Evolutionary conservation across 805 yeast species (phyloP).

Genomic region (Nadsonia fulvescens): DNA sequence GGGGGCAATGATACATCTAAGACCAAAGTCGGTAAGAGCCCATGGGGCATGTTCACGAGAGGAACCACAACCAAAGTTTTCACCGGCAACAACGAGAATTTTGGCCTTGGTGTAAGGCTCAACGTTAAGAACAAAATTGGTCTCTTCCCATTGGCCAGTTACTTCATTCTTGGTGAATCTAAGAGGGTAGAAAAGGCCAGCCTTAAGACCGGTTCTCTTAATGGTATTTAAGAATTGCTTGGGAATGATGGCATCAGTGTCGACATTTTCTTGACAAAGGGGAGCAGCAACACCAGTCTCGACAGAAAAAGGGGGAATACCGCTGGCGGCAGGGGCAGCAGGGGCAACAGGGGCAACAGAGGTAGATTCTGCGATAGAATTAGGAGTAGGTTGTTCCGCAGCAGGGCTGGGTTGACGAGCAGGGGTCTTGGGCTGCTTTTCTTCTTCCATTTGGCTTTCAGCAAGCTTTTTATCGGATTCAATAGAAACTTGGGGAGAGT

Average conservation of each 20-base stretch:
- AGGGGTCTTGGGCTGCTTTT: slow-evolving; percentile 41
- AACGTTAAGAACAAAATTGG: slow-evolving; percentile 83
- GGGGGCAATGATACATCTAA: slow-evolving; percentile 89
- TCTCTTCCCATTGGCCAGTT: slow-evolving; percentile 42
- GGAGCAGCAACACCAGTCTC: slow-evolving; percentile 87
- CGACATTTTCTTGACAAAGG: slow-evolving; percentile 83
- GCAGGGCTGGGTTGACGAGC: slow-evolving; percentile 22
- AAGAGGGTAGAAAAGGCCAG: slow-evolving; percentile 82
- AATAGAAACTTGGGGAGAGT: slow-evolving; percentile 19
- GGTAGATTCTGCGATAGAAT: slow-evolving; percentile 3
- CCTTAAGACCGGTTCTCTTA: slow-evolving; percentile 83
- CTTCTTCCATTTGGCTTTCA: slow-evolving; percentile 31
- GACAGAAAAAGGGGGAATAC: slow-evolving; percentile 59
- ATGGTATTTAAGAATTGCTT: slow-evolving; percentile 95
- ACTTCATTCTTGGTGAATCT: slow-evolving; percentile 43
- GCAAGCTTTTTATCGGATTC: slow-evolving; percentile 17
- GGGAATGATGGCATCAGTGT: slow-evolving; percentile 97
- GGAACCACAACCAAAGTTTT: slow-evolving; percentile 97
- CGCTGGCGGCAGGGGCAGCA: slow-evolving; percentile 24
- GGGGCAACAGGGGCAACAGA: slow-evolving; percentile 15
- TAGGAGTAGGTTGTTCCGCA: slow-evolving; percentile 2
- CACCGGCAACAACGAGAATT: slow-evolving; percentile 82
- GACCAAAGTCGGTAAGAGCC: slow-evolving; percentile 97
- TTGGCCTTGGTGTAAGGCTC: slow-evolving; percentile 67
- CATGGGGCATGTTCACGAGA: slow-evolving; percentile 99